Base-by-base conservation (phyloP, 2,329 filamentous ascomycete species). In the Pseudogymnoascus sp. region DNA sequence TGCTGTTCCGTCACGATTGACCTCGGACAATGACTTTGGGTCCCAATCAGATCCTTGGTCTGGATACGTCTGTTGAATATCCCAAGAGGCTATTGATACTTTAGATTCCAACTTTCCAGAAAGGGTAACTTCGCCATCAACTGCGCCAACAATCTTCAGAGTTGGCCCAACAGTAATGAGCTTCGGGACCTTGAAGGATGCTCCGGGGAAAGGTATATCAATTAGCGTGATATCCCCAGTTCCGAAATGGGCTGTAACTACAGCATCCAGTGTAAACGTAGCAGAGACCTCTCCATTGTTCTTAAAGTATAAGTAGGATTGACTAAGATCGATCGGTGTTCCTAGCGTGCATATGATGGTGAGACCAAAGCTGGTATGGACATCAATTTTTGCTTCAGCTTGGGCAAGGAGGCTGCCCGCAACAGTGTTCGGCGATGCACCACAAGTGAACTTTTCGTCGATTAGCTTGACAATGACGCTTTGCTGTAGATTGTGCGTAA, bases 121-220 rank as follows among this genome's bases (percentile, higher is more conserved):
- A 3, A 72, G 37, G 5, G 63, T 64, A 29, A 70, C 45, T 10
- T 60, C 59, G 12, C 67, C 70, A 29, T 71, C 65, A 3, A 69
- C 63, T 29, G 66, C 60, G 25, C 60, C 67, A 39, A 67, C 65
- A 29, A 72, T 63, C 7, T 65, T 68, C 36, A 73, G 64, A 61
- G 69, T 66, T 15, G 72, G 73, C 1, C 72, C 70, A n/a, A 74
- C 65, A 13, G 70, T 72, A 5, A 67, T 63, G 33, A 74, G 70
- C 1, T 68, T 69, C 1, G 70, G 72, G 15, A 73, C 68, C 1
- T 59, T 65, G 62, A 73, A 72, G 1, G 68, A 64, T 21, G 70
- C 70, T 13, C 69, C 67, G 25, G 70, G 69, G 65, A 71, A 68
- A 10, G 68, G 66, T 10, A 70, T 36, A 15, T 61, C 61, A n/a